Conservation (phyloP, 2,329 filamentous ascomycete species). For the Pseudopithomyces chartarum region DNA sequence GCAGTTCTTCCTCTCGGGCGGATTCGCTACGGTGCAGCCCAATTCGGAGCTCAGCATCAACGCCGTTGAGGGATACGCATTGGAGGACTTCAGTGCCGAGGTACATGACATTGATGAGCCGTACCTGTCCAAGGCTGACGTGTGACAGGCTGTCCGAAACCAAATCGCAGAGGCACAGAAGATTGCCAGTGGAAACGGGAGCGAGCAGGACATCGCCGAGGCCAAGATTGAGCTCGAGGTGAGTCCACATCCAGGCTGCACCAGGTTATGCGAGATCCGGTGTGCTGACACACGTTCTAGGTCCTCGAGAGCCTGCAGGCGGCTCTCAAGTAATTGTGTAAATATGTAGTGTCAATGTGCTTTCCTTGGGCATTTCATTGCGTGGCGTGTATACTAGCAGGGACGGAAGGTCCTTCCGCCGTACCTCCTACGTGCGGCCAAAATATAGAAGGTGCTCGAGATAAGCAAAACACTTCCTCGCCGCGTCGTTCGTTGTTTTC, state of each 20-base stretch:
- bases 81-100: conserved; percentile 96
- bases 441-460: conserved; percentile 42
- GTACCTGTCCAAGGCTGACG: conserved; percentile 18
- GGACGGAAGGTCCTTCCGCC: conserved; percentile 30
- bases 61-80: conserved; percentile 89
- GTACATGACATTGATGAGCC: conserved; percentile 40
- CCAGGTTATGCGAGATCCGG: conserved; percentile 13
- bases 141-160: conserved; percentile 70
- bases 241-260: conserved; percentile 35
- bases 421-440: conserved; percentile 34
- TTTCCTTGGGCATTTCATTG: conserved; percentile 27
- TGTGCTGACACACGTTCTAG: conserved; percentile 55
- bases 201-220: conserved; percentile 97
- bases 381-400: conserved; percentile 45
- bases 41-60: conserved; percentile 97
- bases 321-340: conserved; percentile 74
- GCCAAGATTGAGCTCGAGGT: conserved; percentile 99
- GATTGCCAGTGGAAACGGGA: conserved; percentile 86
- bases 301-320: conserved; percentile 84
- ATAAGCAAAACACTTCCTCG: conserved; percentile 29
- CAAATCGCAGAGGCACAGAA: conserved; percentile 97
- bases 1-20: conserved; percentile 98
- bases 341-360: conserved; percentile 31
- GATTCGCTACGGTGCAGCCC: conserved; percentile 96
- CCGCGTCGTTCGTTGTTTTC: conserved; percentile 9